These are phyloP conservation scores for Rhizophlyctis rosea DNA, from an alignment of 192 early-diverging fungal genomes.

Conservation along the genomic window DNA sequence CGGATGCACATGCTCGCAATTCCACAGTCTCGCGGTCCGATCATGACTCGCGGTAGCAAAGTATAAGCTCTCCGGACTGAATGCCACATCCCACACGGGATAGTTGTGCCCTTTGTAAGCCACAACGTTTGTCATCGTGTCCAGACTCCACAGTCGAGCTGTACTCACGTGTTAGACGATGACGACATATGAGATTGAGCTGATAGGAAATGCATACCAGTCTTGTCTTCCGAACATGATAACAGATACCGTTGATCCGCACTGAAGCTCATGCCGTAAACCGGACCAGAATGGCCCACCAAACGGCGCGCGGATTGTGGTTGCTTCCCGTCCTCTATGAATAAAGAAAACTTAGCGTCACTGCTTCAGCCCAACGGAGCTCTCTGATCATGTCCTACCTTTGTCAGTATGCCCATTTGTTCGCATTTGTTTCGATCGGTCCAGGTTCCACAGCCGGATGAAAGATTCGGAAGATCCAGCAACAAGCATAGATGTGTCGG, in stretches of 20 bases:
- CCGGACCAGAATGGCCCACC: conserved; percentile 87
- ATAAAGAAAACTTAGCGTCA: no score
- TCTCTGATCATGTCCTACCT: no score
- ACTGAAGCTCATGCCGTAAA: conserved; percentile 85
- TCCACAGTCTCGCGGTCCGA: conserved; percentile 93
- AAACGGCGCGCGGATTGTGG: conserved; percentile 49
- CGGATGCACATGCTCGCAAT: conserved; percentile 93
- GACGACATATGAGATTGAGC: no score
- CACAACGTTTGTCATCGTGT: conserved; percentile 88
- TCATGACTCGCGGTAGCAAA: conserved; percentile 97
- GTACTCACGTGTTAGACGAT: conserved; percentile 10
- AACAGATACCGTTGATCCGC: conserved; percentile 80
- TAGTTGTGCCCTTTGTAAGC: conserved; percentile 95
- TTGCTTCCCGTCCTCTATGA: neutral
- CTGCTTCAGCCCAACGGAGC: no score
- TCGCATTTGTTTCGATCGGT: neutral
- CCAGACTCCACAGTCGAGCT: conserved; percentile 95
- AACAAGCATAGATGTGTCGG: conserved; percentile 78
- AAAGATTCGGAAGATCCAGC: conserved; percentile 95
- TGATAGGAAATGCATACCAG: conserved; percentile 60
- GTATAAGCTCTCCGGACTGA: conserved; percentile 88
- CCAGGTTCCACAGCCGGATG: conserved; percentile 87
- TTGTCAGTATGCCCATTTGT: no score
- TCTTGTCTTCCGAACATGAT: conserved; percentile 90
- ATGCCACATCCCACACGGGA: conserved; percentile 94